phyloP scores from a whole-genome alignment of 208 protist species.

The Crithidia sp. region DNA sequence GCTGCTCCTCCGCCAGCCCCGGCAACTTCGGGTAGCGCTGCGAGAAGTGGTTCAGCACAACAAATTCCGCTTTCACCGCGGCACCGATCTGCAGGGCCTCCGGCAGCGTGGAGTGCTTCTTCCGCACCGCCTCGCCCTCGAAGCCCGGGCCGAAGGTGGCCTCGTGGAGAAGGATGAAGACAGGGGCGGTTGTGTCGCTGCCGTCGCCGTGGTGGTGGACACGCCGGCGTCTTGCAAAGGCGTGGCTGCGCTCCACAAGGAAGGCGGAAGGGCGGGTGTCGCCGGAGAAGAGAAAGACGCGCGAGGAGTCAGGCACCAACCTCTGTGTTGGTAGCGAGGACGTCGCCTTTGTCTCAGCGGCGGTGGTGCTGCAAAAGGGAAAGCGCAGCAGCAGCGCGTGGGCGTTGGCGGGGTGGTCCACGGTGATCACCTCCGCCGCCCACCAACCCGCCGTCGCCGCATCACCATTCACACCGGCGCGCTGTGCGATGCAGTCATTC shows the following conservation, averaged over 20 bases:
- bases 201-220: not conserved
- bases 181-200: not conserved
- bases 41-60: slow-evolving; percentile 93
- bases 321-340: not conserved
- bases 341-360: not conserved
- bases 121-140: slow-evolving; percentile 77
- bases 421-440: slow-evolving; percentile 75
- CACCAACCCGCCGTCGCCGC: slow-evolving; percentile 33
- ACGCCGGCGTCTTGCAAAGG: slow-evolving; percentile 35
- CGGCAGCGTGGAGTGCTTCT: slow-evolving; percentile 88
- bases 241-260: slow-evolving; percentile 67
- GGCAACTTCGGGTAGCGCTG: slow-evolving; percentile 93
- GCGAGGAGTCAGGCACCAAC: slow-evolving; percentile 29
- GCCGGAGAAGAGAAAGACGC: slow-evolving; percentile 88
- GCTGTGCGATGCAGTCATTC: not conserved
- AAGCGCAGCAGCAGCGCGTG: slow-evolving; percentile 88
- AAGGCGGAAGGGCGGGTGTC: slow-evolving; percentile 85
- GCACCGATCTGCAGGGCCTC: slow-evolving; percentile 81
- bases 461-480: no score
- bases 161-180: slow-evolving; percentile 93
- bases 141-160: slow-evolving; percentile 93
- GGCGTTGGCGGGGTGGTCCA: slow-evolving; percentile 87
- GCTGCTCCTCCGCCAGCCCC: slow-evolving; percentile 52
- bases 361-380: slow-evolving; percentile 26
- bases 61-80: slow-evolving; percentile 40